Percentiles rank a stretch among this genome's conserved stretches.
These are phyloP conservation scores for Meredithiella fracta DNA, from an alignment of 2,329 filamentous ascomycete species.

Conservation along the genomic window DNA sequence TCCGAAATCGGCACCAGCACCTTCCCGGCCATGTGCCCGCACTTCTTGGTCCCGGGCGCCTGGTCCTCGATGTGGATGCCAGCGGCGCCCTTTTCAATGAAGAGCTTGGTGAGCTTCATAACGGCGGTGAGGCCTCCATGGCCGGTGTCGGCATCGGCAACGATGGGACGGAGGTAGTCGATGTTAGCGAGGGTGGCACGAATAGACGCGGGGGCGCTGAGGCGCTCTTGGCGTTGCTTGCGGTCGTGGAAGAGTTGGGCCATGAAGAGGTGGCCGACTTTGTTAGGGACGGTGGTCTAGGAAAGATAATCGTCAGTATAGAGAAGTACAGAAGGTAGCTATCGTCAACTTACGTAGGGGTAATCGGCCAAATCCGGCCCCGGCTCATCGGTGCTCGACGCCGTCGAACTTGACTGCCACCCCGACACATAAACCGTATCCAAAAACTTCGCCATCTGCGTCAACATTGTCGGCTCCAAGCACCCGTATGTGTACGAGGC, in stretches of 20 bases:
- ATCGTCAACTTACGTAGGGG: conserved; percentile 50
- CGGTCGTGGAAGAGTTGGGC: conserved; percentile 98
- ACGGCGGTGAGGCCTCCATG: conserved; percentile 95
- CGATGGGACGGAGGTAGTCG: conserved; percentile 89
- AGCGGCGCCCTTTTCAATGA: conserved; percentile 88
- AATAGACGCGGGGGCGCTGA: conserved; percentile 56
- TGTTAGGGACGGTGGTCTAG: conserved; percentile 93
- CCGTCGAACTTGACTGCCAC: conserved; percentile 96
- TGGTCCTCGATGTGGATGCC: conserved; percentile 99
- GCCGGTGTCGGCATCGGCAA: conserved; percentile 93
- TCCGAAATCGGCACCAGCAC: conserved; percentile 92
- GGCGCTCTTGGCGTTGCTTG: conserved; percentile 90
- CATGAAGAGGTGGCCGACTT: conserved; percentile 94
- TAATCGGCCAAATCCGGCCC: conserved; percentile 97
- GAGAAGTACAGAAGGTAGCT: neutral
- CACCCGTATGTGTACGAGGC: conserved; percentile 94
- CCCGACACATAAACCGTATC: conserved; percentile 98
- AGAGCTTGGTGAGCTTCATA: conserved; percentile 98
- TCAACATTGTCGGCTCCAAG: conserved; percentile 94
- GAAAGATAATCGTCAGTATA: neutral
- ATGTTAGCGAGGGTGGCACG: conserved; percentile 60
- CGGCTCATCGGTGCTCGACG: conserved; percentile 85
- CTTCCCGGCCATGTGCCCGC: conserved; percentile 98
- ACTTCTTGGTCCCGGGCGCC: conserved; percentile 97
- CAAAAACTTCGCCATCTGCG: conserved; percentile 97